Base-by-base conservation (phyloP, 2,329 filamentous ascomycete species). In the Xylariaceae sp. region DNA sequence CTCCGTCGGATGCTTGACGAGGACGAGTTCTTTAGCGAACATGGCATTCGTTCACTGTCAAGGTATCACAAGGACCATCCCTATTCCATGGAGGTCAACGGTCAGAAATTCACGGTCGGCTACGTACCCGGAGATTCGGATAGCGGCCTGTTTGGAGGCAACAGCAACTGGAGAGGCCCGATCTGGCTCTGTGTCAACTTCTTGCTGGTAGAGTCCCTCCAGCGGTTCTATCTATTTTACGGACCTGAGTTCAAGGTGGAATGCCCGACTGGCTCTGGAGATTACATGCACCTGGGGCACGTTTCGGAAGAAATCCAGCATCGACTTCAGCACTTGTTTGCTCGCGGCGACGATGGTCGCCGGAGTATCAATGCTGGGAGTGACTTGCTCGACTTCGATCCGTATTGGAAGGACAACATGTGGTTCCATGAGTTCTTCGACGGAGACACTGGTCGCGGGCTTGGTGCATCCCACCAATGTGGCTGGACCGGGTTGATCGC, bases 341-440 rank as follows among this genome's bases (percentile, higher is more conserved):
- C 84, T 17, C 78, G 86, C 30, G 82, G 81, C 46, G 85, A 95
- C 54, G 80, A 94, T 48, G 89, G 89, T 36, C 81, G 87, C 44
- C 83, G 92, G 48, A 90, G 88, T 48, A 85, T 94, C 69, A 94
- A 97, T 55, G 82, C 77, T 40, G 83, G 86, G 13, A 88, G 85
- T 51, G 83, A 96, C 53, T 75, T 83, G 50, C 79, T 96, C 21
- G 88, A 97, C 65, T 95, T 85, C 56, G 88, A 97, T 57, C 82
- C 86, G 16, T 72, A 95, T 63, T 97, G 90, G 90, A 90, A 84
- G 62, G 89, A 94, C 55, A 79, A 89, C 56, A 71, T 97, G 54
- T 96, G 88, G 86, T 97, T 94, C 73, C 85, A 94, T 59, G 90
- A 97, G 62, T 97, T 94, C 71, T 97, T 97, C 59, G 90, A 97